Base-by-base conservation (phyloP, 768 basidiomycete species). In the Symmetrospora coprosmae region DNA sequence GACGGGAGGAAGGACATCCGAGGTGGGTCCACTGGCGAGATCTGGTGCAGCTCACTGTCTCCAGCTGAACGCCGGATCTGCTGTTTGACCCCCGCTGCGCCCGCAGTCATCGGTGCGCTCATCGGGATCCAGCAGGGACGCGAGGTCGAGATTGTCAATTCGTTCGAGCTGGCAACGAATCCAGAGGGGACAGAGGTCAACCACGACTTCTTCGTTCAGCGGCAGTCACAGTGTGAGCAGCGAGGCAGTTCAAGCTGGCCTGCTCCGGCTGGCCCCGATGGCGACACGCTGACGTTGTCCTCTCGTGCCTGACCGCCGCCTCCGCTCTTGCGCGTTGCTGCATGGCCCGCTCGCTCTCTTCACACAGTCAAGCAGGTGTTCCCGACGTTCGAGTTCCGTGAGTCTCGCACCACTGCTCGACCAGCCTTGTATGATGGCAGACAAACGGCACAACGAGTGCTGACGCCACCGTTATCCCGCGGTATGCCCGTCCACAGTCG, bases 61-160 rank as follows among this genome's bases (percentile, higher is more conserved):
- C 19, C 11, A 50, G 21, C 25, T 8, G 8, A 23, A 14, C 17
- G 6, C 38, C 17, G 25, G 17, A 14, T 62, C 8, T 61, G 61
- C 27, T 25, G n/a, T 52, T 63, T 33, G 45, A 48, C 30, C 45
- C 50, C 31, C 53, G 55, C 25, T 45, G 6, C 23, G 19, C 5
- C 40, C 40, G 47, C 65, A 96, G 94, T 94, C 45, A 75, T 94
- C 58, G 94, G 94, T 11, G 92, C 87, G 14, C 77, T 99, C 3
- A 80, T 99, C 30, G 94, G 94, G 13, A 90, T 87, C 2, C 90
- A 96, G 72, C 84, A 81, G 67, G 91, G 91, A 21, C 81, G 91
- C 62, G 87, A 96, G 68, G 85, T 99, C 25, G 91, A 97, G 74
- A 91, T 99, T 69, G 85, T 92, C 61, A 99, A 96, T 69, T 85